These are phyloP conservation scores for Talaromyces marneffei DNA, from an alignment of 2,329 filamentous ascomycete species.

Conservation along the genomic window DNA sequence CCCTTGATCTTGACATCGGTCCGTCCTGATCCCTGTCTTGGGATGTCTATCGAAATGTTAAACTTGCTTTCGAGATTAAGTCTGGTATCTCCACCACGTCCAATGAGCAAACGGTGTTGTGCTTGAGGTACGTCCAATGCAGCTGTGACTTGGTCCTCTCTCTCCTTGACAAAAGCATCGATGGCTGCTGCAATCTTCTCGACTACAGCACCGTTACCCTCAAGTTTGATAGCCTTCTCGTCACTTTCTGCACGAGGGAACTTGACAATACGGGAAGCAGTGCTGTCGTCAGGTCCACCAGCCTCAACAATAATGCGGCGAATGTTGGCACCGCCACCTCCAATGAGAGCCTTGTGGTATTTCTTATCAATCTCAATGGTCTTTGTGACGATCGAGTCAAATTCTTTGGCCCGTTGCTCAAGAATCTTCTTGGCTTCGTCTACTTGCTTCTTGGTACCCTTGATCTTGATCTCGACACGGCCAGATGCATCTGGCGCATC, in stretches of 20 bases:
- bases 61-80: conserved; percentile 81
- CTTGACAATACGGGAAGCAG: conserved; percentile 82
- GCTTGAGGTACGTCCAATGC: conserved; percentile 76
- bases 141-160: conserved; percentile 75
- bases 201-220: conserved; percentile 76
- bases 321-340: conserved; percentile 75
- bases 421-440: conserved; percentile 86
- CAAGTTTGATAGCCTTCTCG: conserved; percentile 77
- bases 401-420: conserved; percentile 76
- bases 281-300: conserved; percentile 80
- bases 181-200: conserved; percentile 84
- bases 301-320: conserved; percentile 80
- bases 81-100: conserved; percentile 81
- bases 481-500: conserved; percentile 61
- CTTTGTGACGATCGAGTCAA: conserved; percentile 81
- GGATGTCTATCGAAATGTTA: conserved; percentile 81
- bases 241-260: conserved; percentile 86
- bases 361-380: conserved; percentile 90
- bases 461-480: conserved; percentile 80
- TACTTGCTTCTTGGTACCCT: conserved; percentile 86
- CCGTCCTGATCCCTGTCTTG: conserved; percentile 76
- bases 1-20: conserved; percentile 84
- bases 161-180: conserved; percentile 71
- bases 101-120: conserved; percentile 87
- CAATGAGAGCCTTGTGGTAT: conserved; percentile 80